Conservation (phyloP, 2,329 filamentous ascomycete species). For the Cladosporium sp. region DNA sequence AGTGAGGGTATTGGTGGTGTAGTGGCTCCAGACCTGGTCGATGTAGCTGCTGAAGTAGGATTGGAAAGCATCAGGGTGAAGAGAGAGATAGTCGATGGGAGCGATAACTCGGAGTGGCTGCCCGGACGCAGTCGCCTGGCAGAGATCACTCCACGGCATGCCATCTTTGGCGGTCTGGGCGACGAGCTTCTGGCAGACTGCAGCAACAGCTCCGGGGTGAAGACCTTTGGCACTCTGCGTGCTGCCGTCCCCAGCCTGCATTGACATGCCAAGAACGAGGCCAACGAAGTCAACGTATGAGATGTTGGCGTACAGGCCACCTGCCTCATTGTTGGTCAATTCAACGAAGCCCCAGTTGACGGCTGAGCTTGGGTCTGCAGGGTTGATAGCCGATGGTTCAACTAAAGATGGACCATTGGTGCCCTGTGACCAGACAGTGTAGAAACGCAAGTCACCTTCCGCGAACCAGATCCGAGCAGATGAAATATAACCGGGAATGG, state of each 20-base stretch:
- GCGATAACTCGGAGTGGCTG: slow-evolving; percentile 38
- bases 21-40: slow-evolving; percentile 49
- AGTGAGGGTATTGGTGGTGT: slow-evolving; percentile 43
- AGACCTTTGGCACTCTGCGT: slow-evolving; percentile 57
- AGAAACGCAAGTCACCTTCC: slow-evolving; percentile 42
- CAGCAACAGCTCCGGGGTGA: slow-evolving; percentile 51
- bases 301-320: slow-evolving; percentile 40
- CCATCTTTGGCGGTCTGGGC: slow-evolving; percentile 54
- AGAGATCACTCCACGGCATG: slow-evolving; percentile 59
- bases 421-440: slow-evolving; percentile 31
- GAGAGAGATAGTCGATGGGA: slow-evolving; percentile 40
- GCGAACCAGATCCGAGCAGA: slow-evolving; percentile 47
- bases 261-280: slow-evolving; percentile 50
- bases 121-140: slow-evolving; percentile 38
- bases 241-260: slow-evolving; percentile 45
- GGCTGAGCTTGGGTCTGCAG: slow-evolving; percentile 37
- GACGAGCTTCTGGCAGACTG: slow-evolving; percentile 51
- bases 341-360: slow-evolving; percentile 43
- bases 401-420: slow-evolving; percentile 39
- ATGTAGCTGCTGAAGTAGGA: slow-evolving; percentile 51
- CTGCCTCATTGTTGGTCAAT: slow-evolving; percentile 43
- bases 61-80: slow-evolving; percentile 42
- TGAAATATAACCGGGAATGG: slow-evolving; percentile 38
- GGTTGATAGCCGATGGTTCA: slow-evolving; percentile 44
- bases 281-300: slow-evolving; percentile 34